These are phyloP conservation scores for Pythium monospermum DNA, from an alignment of 352 stramenopile genomes.

Conservation along the genomic window DNA sequence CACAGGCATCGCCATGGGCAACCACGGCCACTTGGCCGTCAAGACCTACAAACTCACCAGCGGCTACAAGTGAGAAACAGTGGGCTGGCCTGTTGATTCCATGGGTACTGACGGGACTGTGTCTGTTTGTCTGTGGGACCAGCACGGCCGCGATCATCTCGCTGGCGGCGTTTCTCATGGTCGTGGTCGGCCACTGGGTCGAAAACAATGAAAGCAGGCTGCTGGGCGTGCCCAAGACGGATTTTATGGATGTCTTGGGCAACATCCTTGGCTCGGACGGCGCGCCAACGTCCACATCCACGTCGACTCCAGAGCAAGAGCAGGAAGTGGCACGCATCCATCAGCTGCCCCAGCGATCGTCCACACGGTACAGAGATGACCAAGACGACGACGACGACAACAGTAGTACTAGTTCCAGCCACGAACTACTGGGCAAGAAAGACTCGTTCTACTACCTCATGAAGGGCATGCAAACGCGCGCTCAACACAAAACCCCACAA, in stretches of 20 bases:
- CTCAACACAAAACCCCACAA: too few species aligned
- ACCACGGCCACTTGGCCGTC: constrained; percentile 48
- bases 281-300: not conserved
- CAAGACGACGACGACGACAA: constrained; percentile 15
- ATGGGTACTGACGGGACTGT: too few species aligned
- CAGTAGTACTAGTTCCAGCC: constrained; percentile 11
- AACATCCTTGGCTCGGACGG: constrained; percentile 57
- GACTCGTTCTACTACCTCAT: constrained; percentile 84
- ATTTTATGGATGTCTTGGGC: constrained; percentile 57
- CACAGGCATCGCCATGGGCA: constrained; percentile 46
- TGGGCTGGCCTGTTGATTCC: too few species aligned
- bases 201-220: constrained; percentile 75
- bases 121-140: constrained; percentile 1
- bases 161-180: constrained; percentile 41
- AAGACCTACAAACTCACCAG: constrained; percentile 40
- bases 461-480: constrained; percentile 36
- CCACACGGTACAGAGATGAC: not conserved
- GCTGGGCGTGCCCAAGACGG: constrained; percentile 49
- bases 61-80: constrained; percentile 40
- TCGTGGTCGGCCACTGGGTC: constrained; percentile 57
- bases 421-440: constrained; percentile 39
- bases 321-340: constrained; percentile 1
- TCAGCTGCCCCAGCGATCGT: constrained; percentile 2
- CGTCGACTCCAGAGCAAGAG: not conserved
- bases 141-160: constrained; percentile 41